Percentiles rank a stretch among this genome's conserved stretches.
phyloP scores from a whole-genome alignment of 495 filamentous ascomycete species.

The Penicillium paradoxum region DNA sequence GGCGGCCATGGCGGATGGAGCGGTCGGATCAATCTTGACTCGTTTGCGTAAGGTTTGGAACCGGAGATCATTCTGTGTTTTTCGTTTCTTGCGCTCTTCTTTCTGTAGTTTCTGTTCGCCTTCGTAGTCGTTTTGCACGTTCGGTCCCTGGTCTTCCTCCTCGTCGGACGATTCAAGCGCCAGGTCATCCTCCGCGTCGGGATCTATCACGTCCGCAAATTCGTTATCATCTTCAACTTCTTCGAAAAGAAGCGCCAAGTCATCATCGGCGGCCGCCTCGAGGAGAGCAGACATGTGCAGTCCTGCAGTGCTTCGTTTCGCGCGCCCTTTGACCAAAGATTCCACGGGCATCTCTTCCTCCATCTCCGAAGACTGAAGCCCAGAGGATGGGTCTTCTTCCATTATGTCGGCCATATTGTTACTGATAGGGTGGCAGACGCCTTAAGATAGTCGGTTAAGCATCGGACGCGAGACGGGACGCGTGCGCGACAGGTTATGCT shows the following conservation, averaged over 20 bases:
- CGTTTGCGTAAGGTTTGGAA: slow-evolving; percentile 51
- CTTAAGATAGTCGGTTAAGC: neutral
- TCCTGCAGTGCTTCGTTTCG: slow-evolving; percentile 79
- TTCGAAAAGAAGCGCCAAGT: slow-evolving; percentile 74
- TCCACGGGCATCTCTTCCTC: slow-evolving; percentile 52
- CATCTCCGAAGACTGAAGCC: slow-evolving; percentile 29
- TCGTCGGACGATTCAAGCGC: slow-evolving; percentile 80
- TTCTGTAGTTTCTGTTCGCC: slow-evolving; percentile 65
- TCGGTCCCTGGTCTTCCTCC: slow-evolving; percentile 65
- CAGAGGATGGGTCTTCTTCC: slow-evolving; percentile 29
- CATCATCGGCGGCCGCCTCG: slow-evolving; percentile 70
- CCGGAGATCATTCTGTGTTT: slow-evolving; percentile 54
- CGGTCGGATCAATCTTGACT: slow-evolving; percentile 61
- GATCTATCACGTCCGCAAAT: slow-evolving; percentile 62
- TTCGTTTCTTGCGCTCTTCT: slow-evolving; percentile 70
- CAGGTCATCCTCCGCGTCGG: slow-evolving; percentile 68
- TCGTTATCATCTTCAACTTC: slow-evolving; percentile 84
- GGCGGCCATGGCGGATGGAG: slow-evolving; percentile 39
- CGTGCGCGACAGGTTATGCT: neutral
- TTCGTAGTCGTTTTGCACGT: slow-evolving; percentile 52
- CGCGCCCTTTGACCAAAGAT: slow-evolving; percentile 71
- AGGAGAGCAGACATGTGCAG: slow-evolving; percentile 77
- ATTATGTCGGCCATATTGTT: slow-evolving; percentile 23
- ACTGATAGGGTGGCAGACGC: neutral
- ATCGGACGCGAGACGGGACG: slow-evolving; percentile 8